phyloP scores from a whole-genome alignment of 495 filamentous ascomycete species.

The Rhypophila decipiens region DNA sequence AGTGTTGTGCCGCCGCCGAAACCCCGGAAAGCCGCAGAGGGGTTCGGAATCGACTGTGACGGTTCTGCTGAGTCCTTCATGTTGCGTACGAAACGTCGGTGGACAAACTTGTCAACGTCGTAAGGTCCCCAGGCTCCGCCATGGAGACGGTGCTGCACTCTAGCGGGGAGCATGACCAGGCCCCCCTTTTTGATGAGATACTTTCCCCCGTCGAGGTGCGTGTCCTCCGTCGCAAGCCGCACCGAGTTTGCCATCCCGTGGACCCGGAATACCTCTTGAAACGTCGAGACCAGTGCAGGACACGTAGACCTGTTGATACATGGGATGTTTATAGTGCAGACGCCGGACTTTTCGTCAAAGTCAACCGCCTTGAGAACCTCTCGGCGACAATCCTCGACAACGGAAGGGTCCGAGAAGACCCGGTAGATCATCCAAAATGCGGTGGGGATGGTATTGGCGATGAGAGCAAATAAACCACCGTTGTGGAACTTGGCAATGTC shows the following conservation, averaged over 20 bases:
- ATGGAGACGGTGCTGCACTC: constrained; percentile 10
- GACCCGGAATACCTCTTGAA: constrained; percentile 6
- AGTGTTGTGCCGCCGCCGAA: constrained; percentile 24
- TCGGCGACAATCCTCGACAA: background rate
- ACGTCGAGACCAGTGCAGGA: constrained; percentile 12
- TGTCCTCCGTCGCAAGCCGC: constrained; percentile 19
- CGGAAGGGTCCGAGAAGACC: constrained; percentile 3
- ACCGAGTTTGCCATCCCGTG: constrained; percentile 5
- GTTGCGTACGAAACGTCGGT: constrained; percentile 13
- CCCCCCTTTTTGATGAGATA: constrained; percentile 26
- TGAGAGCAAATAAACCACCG: background rate
- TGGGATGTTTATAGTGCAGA: constrained; percentile 2
- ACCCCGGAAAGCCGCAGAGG: constrained; percentile 16
- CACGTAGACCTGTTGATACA: constrained; percentile 6
- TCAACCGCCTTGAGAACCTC: background rate
- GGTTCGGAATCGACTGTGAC: background rate
- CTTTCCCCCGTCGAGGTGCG: constrained; percentile 13
- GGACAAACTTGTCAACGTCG: constrained; percentile 14
- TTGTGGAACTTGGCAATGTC: constrained; percentile 1
- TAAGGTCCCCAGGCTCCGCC: constrained; percentile 16
- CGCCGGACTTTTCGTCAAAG: background rate
- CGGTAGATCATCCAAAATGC: constrained; percentile 18
- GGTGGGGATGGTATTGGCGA: constrained; percentile 13
- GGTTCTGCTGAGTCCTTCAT: background rate
- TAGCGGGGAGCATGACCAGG: constrained; percentile 14